Evolutionary conservation across 352 stramenopile species (phyloP), one percentile per base, ranked within the genome.

Genomic region (Thraustochytrium sp.): DNA sequence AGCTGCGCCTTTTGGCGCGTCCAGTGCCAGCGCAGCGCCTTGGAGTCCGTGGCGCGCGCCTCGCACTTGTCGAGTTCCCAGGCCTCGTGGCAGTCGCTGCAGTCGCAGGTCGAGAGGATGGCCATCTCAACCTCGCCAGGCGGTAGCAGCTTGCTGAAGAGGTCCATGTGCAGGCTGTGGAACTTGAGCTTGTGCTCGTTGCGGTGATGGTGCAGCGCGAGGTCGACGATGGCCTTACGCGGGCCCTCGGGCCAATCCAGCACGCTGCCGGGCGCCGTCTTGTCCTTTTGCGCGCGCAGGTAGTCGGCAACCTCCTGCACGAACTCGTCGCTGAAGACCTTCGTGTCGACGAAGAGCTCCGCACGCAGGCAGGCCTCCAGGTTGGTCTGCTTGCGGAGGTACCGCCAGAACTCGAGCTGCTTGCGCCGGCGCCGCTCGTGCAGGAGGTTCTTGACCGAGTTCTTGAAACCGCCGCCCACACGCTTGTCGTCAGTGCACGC

Each of bases 101-200:
- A 75, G 40, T 56, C 0, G 37, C 63, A 75, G 18, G 3, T 38
- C 4, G n/a, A 53, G 21, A 75, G 18, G n/a, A 75, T 75, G 18
- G 63, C 63, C 63, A 75, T 75, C 46, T 75, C 63, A 3, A 75
- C 63, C 40, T 75, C 63, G 40, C 63, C 63, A 13, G 55, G 55
- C 23, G 55, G 29, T 8, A 64, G 55, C 23, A 75, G 37, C 16
- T 49, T 36, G 36, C 46, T 4, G 11, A 75, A 75, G 18, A 53
- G 23, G 63, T 56, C 46, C 13, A 2, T 38, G n/a, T 37, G n/a
- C n/a, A 36, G 26, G 31, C 9, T 29, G 26, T 37, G 63, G 40
- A 36, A 38, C 8, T 23, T 8, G 29, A 44, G 40, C 0, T 36
- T 26, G 16, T 36, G 31, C 9, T 21, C 29, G 31, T 11, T 21